Evolutionary conservation across 768 basidiomycete species (phyloP), one percentile per base, ranked within the genome.

Genomic region (Wakefieldia striispora): DNA sequence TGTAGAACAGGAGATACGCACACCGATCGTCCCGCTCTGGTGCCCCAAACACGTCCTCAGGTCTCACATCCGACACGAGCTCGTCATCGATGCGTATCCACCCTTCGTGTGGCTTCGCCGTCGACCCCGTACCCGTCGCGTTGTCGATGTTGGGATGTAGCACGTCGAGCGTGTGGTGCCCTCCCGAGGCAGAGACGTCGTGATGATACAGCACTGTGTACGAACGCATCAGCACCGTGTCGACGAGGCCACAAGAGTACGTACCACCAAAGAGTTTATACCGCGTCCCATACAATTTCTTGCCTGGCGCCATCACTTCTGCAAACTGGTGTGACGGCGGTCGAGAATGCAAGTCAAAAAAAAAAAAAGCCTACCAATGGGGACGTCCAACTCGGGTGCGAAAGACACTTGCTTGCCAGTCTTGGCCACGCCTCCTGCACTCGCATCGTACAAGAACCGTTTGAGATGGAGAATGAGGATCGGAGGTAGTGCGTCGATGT

Each of bases 51-150:
- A 92, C 89, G 61, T 92, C 90, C 35, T 83, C 83, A 1, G 76
- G 62, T 23, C 63, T 67, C 36, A 95, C 79, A 57, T 89, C 83
- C 29, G 83, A 83, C 21, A 95, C 86, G 10, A 85, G 72, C 67
- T 97, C 95, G 62, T 97, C 95, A 66, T 98, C 95, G 45, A 97
- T 88, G 42, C 95, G 84, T 52, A 97, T 76, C 95, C 95, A 97
- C 10, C 81, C 85, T 49, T 88, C 83, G 6, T 76, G 74, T 1
- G 75, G 71, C 23, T 58, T 64, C 9, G 52, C 48, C 6, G 40
- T 50, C 16, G 54, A 40, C 34, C 59, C 59, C 9, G 37, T 26
- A 6, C 48, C 45, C n/a, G 45, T 40, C 47, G 54, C 61, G 10
- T 76, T 70, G 65, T 77, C 80, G 31, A 84, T 76, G 55, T 80